Conservation (phyloP, 306 rosid species). For the Dryas alaskensis region DNA sequence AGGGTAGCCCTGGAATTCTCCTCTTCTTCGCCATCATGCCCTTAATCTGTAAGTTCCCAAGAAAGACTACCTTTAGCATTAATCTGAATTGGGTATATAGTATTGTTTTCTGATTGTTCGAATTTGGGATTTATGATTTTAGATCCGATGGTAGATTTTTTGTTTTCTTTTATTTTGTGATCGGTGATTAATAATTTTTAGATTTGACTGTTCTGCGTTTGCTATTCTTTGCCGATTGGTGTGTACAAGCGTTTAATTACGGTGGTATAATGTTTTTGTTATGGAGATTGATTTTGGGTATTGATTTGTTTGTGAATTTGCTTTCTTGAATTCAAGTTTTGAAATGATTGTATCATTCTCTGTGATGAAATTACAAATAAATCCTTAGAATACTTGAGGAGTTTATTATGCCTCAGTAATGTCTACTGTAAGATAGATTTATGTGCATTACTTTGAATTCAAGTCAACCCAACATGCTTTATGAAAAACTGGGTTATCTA, state of each 20-base stretch:
- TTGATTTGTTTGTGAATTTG: neutral
- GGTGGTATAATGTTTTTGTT: neutral
- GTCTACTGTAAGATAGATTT: neutral
- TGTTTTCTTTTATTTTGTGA: neutral
- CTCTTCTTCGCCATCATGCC: conserved; percentile 78
- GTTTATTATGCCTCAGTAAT: neutral
- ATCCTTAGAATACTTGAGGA: neutral
- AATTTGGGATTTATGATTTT: neutral
- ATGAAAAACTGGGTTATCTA: neutral
- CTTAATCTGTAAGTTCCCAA: conserved; percentile 52
- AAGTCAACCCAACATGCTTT: neutral
- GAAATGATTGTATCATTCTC: neutral
- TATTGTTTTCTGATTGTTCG: conserved; percentile 1
- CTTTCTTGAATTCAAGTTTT: neutral
- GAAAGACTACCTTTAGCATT: neutral
- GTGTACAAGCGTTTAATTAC: neutral
- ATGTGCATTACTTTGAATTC: neutral
- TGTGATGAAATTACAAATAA: neutral
- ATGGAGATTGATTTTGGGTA: neutral
- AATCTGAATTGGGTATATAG: neutral
- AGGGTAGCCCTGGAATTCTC: conserved; percentile 65
- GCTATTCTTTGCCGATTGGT: neutral
- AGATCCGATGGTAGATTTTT: neutral
- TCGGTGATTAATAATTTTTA: neutral
- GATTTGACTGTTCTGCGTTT: neutral